phyloP scores from a whole-genome alignment of 2,329 filamentous ascomycete genomes.

The Dryadomyces sulphureus region DNA sequence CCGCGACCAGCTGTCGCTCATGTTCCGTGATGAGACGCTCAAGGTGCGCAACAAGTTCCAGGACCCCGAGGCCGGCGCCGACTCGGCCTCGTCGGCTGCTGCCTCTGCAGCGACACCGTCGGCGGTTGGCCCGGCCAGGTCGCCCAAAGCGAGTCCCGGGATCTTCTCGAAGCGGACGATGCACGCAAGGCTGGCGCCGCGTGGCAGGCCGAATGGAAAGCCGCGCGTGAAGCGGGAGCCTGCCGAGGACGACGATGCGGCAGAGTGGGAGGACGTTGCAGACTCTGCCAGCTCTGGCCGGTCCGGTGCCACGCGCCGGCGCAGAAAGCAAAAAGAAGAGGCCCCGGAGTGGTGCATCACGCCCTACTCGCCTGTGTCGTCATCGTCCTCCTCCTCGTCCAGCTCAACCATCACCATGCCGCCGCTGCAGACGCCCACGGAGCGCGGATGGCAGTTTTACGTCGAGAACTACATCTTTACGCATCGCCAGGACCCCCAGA shows the following conservation, averaged over 20 bases:
- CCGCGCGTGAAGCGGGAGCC: neutral
- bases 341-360: neutral
- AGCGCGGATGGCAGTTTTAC: conserved; percentile 36
- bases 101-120: no score
- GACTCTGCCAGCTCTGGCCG: neutral
- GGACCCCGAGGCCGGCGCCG: conserved; percentile 12
- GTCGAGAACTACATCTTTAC: conserved; percentile 34
- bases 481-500: conserved; percentile 32
- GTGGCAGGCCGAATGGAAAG: neutral
- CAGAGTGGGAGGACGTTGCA: no score
- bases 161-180: no score
- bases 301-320: no score
- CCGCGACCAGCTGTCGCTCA: conserved; percentile 46
- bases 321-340: neutral
- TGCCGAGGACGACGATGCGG: no score
- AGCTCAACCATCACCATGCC: conserved; percentile 15
- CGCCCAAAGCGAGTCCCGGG: no score
- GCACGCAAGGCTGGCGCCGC: neutral
- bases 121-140: neutral
- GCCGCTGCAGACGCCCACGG: conserved; percentile 27
- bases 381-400: neutral
- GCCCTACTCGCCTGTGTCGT: neutral
- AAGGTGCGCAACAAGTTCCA: conserved; percentile 46
- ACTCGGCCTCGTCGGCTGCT: neutral
- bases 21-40: conserved; percentile 52